Conservation (phyloP, 1,284 basidiomycete genomes). For the Cutaneotrichosporon mucoides region DNA sequence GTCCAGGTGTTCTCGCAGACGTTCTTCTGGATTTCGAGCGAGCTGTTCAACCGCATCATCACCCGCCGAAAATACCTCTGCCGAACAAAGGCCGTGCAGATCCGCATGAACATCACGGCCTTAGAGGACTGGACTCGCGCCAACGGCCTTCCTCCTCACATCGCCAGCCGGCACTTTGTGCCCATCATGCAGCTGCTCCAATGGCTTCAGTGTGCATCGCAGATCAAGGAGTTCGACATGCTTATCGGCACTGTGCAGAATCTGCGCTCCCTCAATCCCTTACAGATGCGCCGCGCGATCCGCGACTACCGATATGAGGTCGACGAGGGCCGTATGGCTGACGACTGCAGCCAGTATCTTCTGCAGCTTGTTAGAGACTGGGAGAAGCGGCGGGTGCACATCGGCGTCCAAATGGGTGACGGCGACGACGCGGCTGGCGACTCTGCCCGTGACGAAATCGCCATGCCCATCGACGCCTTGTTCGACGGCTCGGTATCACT, state of each 20-base stretch:
- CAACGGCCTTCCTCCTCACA: constrained; percentile 67
- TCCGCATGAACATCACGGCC: constrained; percentile 77
- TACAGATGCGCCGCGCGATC: constrained; percentile 91
- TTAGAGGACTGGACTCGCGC: constrained; percentile 87
- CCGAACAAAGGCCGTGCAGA: constrained; percentile 82
- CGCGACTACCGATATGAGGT: constrained; percentile 94
- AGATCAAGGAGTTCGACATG: constrained; percentile 76
- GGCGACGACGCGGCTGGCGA: constrained; percentile 51
- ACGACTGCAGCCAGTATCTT: constrained; percentile 90
- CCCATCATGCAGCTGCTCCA: constrained; percentile 77
- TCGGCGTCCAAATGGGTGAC: constrained; percentile 63
- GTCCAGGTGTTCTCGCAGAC: constrained; percentile 93
- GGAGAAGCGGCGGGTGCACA: constrained; percentile 79
- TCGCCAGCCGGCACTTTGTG: constrained; percentile 69
- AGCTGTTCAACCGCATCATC: constrained; percentile 90
- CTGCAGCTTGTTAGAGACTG: constrained; percentile 92
- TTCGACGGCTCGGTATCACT: constrained; percentile 66
- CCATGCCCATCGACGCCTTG: constrained; percentile 62
- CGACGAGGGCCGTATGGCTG: constrained; percentile 83
- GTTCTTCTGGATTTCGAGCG: constrained; percentile 55
- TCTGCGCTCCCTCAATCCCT: constrained; percentile 79
- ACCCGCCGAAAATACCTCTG: constrained; percentile 91
- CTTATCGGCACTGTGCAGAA: constrained; percentile 86
- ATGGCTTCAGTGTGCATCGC: constrained; percentile 65
- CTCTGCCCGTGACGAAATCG: constrained; percentile 13